A percentile compares a stretch with the other conserved stretches of the same genome.
These are phyloP conservation scores for Mycena latifolia DNA, from an alignment of 768 basidiomycete genomes.

Conservation along the genomic window DNA sequence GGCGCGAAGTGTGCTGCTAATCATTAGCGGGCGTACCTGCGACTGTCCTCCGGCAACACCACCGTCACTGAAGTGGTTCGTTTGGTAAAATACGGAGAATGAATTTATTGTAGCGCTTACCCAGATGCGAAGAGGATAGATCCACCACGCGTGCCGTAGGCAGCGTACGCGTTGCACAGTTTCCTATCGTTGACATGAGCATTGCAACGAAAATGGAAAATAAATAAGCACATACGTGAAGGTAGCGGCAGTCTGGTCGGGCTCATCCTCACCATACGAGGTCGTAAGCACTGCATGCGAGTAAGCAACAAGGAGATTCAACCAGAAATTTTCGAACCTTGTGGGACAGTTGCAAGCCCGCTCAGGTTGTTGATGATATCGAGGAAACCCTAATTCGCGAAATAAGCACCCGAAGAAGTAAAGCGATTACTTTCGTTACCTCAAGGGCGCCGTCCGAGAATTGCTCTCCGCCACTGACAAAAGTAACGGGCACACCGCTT, in stretches of 20 bases:
- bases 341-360: conserved; percentile 47
- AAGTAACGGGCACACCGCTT: conserved; percentile 47
- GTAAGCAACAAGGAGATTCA: not conserved
- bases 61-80: conserved; percentile 4
- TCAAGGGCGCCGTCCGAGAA: conserved; percentile 45
- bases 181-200: conserved; percentile 25
- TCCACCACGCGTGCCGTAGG: conserved; percentile 58
- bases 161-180: conserved; percentile 45
- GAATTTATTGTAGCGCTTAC: too few relatives aligned
- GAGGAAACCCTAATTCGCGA: conserved; percentile 41
- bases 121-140: conserved; percentile 56
- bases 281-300: conserved; percentile 55
- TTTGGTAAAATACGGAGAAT: too few relatives aligned
- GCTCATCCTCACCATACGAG: conserved; percentile 66
- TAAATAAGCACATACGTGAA: conserved; percentile 23
- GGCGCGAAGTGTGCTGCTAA: too few relatives aligned
- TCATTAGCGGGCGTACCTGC: too few relatives aligned
- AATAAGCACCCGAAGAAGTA: not conserved
- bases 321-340: conserved; percentile 33
- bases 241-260: conserved; percentile 46
- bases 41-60: conserved; percentile 37
- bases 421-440: not conserved
- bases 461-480: conserved; percentile 48
- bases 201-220: not conserved
- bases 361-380: conserved; percentile 48